Percentiles rank a stretch among this genome's conserved stretches.
These are phyloP conservation scores for Pyropia haitanensis DNA, from an alignment of 23 red algal species.

Conservation along the genomic window DNA sequence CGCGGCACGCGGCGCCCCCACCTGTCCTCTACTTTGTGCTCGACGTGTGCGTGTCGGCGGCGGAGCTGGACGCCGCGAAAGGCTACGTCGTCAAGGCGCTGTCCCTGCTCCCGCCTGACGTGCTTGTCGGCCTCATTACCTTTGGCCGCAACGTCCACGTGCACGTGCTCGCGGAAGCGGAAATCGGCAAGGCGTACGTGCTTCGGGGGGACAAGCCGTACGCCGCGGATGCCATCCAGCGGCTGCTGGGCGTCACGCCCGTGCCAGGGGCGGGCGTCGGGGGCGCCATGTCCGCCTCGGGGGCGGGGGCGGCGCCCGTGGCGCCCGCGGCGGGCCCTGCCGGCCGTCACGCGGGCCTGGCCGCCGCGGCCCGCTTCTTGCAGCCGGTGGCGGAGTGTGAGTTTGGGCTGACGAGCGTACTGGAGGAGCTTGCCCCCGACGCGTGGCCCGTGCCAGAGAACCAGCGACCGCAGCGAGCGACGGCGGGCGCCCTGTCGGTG, in stretches of 20 bases:
- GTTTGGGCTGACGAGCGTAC: conserved; percentile 80
- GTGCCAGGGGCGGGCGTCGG: not conserved
- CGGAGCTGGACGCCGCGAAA: conserved; percentile 74
- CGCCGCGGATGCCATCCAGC: conserved; percentile 54
- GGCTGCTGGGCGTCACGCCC: conserved; percentile 41
- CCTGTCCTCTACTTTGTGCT: conserved; percentile 91
- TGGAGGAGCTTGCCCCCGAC: conserved; percentile 72
- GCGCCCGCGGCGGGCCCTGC: conserved; percentile 13
- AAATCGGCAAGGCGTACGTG: conserved; percentile 80
- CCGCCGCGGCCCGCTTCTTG: conserved; percentile 62
- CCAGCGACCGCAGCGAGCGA: conserved; percentile 75
- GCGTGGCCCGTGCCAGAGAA: conserved; percentile 78
- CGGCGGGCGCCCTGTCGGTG: conserved; percentile 63
- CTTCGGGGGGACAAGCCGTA: conserved; percentile 86
- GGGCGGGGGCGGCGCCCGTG: conserved; percentile 3
- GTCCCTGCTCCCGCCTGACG: conserved; percentile 64
- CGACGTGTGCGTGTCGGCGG: conserved; percentile 63
- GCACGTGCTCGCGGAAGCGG: conserved; percentile 78
- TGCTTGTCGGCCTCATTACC: conserved; percentile 75
- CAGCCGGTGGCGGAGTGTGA: conserved; percentile 89
- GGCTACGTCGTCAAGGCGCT: conserved; percentile 85
- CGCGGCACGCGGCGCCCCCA: conserved; percentile 45
- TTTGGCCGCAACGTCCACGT: conserved; percentile 98
- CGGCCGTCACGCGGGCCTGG: not conserved
- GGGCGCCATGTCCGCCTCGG: conserved; percentile 3